These are phyloP conservation scores for Striga asiatica DNA, from an alignment of 257 asterid species.

Conservation along the genomic window DNA sequence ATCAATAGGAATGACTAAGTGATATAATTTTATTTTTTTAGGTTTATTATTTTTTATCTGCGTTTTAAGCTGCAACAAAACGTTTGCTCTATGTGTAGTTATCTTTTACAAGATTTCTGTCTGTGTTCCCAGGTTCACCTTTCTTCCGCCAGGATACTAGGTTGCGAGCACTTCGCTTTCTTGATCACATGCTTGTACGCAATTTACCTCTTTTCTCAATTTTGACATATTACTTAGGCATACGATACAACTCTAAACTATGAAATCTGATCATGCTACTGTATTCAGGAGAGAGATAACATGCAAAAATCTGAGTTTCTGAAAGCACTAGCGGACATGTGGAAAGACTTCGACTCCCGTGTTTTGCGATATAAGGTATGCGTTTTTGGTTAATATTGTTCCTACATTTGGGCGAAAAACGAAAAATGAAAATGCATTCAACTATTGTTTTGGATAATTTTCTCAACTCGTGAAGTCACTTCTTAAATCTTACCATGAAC, in stretches of 20 bases:
- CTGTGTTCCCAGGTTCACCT: conserved; percentile 52
- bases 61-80: neutral
- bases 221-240: conserved; percentile 17
- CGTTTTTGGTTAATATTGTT: conserved; percentile 12
- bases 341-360: conserved; percentile 97
- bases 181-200: conserved; percentile 95
- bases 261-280: conserved; percentile 16
- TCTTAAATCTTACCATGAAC: neutral
- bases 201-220: conserved; percentile 18
- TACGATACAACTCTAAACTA: neutral
- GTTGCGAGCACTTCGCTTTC: conserved; percentile 98
- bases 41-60: neutral
- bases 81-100: neutral
- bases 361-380: conserved; percentile 97
- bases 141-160: conserved; percentile 93
- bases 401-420: too few species aligned
- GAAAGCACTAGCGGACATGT: conserved; percentile 96
- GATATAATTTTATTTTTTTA: neutral
- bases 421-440: too few species aligned
- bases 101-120: conserved; percentile 7
- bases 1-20: neutral
- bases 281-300: conserved; percentile 92
- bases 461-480: too few species aligned
- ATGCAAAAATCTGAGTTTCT: conserved; percentile 94
- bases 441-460: too few species aligned